phyloP scores from a whole-genome alignment of 164 flowering plant genomes.

The Sextonia rubra region DNA sequence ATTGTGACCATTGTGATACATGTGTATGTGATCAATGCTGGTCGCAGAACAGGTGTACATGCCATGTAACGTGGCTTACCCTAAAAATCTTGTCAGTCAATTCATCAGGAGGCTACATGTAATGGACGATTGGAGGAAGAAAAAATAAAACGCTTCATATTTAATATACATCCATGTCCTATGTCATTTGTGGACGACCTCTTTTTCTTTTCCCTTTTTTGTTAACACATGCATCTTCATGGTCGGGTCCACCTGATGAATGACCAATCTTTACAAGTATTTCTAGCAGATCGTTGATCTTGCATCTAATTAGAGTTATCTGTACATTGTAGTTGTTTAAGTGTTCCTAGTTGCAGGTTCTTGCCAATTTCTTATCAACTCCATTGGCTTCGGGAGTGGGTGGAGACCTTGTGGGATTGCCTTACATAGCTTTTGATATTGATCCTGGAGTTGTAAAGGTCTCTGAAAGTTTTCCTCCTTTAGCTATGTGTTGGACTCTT shows the following conservation, averaged over 20 bases:
- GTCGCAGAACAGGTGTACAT: neutral
- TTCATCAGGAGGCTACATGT: neutral
- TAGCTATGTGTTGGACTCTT: neutral
- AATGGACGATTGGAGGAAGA: neutral
- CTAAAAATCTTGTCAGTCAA: neutral
- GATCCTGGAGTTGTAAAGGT: conserved; percentile 88
- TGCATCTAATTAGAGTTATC: neutral
- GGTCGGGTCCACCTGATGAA: neutral
- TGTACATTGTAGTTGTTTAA: conserved; percentile 2
- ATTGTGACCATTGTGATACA: too few species aligned
- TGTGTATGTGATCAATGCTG: neutral
- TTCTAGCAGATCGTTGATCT: too few species aligned
- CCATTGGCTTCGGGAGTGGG: conserved; percentile 83
- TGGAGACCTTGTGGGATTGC: conserved; percentile 59
- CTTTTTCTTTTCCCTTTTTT: neutral
- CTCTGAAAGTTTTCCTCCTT: conserved; percentile 11
- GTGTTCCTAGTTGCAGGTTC: conserved; percentile 50
- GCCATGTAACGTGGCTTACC: neutral
- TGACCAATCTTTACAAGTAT: too few species aligned
- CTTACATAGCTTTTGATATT: conserved; percentile 89
- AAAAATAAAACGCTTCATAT: neutral
- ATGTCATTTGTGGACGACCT: neutral
- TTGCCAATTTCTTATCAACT: conserved; percentile 88
- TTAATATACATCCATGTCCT: neutral
- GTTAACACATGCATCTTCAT: neutral